These are phyloP conservation scores for Myxozyma geophila DNA, from an alignment of 805 yeast species.

Conservation along the genomic window DNA sequence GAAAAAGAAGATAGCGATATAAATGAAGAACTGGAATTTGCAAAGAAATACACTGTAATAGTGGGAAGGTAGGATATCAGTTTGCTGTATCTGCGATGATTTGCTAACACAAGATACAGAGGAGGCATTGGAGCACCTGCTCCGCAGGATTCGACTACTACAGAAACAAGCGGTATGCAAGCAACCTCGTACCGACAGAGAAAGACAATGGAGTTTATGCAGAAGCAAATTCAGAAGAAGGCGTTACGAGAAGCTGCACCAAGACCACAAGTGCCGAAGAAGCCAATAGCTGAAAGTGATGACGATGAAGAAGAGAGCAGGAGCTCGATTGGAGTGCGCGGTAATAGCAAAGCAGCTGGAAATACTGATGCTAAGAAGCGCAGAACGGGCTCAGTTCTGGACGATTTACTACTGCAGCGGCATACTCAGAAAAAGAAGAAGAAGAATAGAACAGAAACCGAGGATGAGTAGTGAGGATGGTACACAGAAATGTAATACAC, in stretches of 20 bases:
- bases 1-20: conserved; percentile 1
- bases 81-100: background rate
- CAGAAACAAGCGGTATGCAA: background rate
- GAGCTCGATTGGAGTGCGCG: conserved; percentile 4
- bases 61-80: conserved; percentile 19
- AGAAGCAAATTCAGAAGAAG: conserved; percentile 27
- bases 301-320: conserved; percentile 29
- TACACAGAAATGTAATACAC: background rate
- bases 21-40: conserved; percentile 23
- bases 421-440: conserved; percentile 9
- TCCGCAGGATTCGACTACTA: conserved; percentile 2
- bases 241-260: background rate
- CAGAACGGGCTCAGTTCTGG: conserved; percentile 14
- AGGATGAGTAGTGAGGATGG: background rate
- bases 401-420: conserved; percentile 13
- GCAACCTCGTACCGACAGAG: conserved; percentile 28
- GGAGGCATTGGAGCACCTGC: conserved; percentile 26
- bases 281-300: background rate
- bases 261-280: background rate
- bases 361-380: background rate
- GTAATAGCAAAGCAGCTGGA: background rate
- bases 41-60: conserved; percentile 21
- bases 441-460: conserved; percentile 1
- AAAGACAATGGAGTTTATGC: conserved; percentile 31
- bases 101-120: background rate